Percentiles rank a stretch among this genome's conserved stretches.
Evolutionary conservation across 768 basidiomycete genomes (phyloP).

Genomic region (Neoboletus subvelutipes): DNA sequence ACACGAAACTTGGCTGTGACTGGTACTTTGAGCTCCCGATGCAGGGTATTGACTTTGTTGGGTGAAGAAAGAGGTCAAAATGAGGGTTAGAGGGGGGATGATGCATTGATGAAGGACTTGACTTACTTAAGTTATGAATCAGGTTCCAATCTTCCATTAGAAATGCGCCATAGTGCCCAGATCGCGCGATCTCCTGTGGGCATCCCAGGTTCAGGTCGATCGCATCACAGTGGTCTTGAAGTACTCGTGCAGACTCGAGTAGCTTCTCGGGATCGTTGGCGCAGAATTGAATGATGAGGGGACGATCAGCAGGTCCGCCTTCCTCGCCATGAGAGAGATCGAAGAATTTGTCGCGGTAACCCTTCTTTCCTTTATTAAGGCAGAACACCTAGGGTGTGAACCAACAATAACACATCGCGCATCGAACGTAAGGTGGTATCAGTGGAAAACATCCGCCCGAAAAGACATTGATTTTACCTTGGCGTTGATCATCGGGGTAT

Average conservation of each 20-base stretch:
- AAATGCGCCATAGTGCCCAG: constrained; percentile 86
- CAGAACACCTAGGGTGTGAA: constrained; percentile 55
- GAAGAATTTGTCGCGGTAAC: constrained; percentile 64
- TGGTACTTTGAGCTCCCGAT: constrained; percentile 81
- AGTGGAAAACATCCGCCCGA: neutral
- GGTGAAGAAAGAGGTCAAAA: neutral
- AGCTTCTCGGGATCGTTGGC: constrained; percentile 83
- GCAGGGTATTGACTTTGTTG: constrained; percentile 75
- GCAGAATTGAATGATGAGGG: constrained; percentile 91
- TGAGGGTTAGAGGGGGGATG: neutral
- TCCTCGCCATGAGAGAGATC: constrained; percentile 76
- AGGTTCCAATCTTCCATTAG: constrained; percentile 95
- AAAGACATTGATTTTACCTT: constrained; percentile 46
- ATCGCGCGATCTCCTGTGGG: constrained; percentile 91
- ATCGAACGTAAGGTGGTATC: neutral
- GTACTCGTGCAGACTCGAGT: constrained; percentile 69
- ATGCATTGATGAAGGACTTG: neutral
- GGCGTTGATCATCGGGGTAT: constrained; percentile 98
- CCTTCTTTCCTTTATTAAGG: constrained; percentile 33
- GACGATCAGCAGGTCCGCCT: constrained; percentile 72
- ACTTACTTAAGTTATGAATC: constrained; percentile 74
- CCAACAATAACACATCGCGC: neutral
- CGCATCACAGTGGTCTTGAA: constrained; percentile 85
- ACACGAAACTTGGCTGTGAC: constrained; percentile 97
- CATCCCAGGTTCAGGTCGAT: constrained; percentile 94